Percentiles rank a stretch among this genome's conserved stretches.
Conservation (phyloP, 768 basidiomycete species). For the Rhodotorula toruloides region DNA sequence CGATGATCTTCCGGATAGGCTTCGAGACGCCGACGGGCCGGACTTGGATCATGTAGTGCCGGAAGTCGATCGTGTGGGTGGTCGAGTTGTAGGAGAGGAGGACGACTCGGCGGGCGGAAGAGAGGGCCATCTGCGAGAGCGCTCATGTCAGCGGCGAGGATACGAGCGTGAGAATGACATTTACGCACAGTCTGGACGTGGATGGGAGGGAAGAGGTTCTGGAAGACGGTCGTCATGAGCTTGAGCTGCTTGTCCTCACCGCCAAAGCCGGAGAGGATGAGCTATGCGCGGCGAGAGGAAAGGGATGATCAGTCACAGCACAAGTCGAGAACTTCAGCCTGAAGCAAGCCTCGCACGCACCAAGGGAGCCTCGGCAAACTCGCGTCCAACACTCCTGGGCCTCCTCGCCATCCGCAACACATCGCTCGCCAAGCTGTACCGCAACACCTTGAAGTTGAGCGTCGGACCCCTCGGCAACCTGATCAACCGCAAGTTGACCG, state of each 20-base stretch:
- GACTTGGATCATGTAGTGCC: constrained; percentile 92
- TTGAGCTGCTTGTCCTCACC: constrained; percentile 73
- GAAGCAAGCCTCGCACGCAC: constrained; percentile 52
- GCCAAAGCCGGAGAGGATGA: constrained; percentile 79
- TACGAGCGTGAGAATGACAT: background rate
- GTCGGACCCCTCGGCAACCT: constrained; percentile 86
- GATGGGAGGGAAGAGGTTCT: constrained; percentile 91
- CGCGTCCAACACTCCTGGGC: constrained; percentile 73
- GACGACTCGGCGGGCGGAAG: constrained; percentile 88
- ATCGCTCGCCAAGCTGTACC: constrained; percentile 88
- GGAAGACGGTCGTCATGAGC: constrained; percentile 91
- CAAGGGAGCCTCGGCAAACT: constrained; percentile 86
- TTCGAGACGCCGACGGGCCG: constrained; percentile 90
- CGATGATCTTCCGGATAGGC: constrained; percentile 80
- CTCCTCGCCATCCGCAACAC: constrained; percentile 62
- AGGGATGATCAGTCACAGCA: background rate
- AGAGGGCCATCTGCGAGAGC: constrained; percentile 59
- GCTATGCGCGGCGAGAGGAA: constrained; percentile 51
- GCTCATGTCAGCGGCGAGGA: background rate
- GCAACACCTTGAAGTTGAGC: constrained; percentile 82
- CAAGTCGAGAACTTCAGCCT: background rate
- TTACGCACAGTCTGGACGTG: constrained; percentile 49
- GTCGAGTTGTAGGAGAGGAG: constrained; percentile 85
- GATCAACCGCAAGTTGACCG: constrained; percentile 65
- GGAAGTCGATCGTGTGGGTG: constrained; percentile 78